Percentiles rank a stretch among this genome's conserved stretches.
Conservation (phyloP, 768 basidiomycete species). For the Gyrodon lividus region DNA sequence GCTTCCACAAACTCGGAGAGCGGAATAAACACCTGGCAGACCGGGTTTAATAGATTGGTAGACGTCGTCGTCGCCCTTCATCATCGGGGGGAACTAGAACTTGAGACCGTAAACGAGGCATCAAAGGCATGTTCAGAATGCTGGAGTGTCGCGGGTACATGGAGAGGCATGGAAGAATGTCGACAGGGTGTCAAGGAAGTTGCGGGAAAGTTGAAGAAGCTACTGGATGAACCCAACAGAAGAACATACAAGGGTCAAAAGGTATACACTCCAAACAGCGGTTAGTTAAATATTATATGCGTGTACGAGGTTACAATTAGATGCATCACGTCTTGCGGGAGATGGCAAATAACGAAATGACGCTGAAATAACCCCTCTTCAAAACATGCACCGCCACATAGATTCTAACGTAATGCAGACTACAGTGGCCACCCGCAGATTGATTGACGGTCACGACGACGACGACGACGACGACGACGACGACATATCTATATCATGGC, state of each 20-base stretch:
- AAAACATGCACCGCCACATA: not conserved
- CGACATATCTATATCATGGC: too few species aligned
- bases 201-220: constrained; percentile 57
- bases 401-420: constrained; percentile 4
- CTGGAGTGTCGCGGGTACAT: constrained; percentile 70
- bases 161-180: constrained; percentile 65
- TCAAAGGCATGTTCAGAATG: constrained; percentile 68
- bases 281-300: constrained; percentile 9
- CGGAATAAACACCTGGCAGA: constrained; percentile 62
- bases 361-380: constrained; percentile 4
- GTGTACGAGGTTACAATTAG: too few species aligned
- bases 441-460: too few species aligned
- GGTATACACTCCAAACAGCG: constrained; percentile 30
- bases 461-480: too few species aligned
- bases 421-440: not conserved
- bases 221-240: constrained; percentile 37
- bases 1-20: constrained; percentile 55
- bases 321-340: too few species aligned
- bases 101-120: constrained; percentile 74
- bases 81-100: constrained; percentile 60
- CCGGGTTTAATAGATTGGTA: constrained; percentile 65
- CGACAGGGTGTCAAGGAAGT: constrained; percentile 60
- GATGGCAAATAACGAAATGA: too few species aligned
- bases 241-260: constrained; percentile 33
- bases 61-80: constrained; percentile 76